Evolutionary conservation across 352 stramenopile species (phyloP).

Genomic region (Globisporangium irregulare): DNA sequence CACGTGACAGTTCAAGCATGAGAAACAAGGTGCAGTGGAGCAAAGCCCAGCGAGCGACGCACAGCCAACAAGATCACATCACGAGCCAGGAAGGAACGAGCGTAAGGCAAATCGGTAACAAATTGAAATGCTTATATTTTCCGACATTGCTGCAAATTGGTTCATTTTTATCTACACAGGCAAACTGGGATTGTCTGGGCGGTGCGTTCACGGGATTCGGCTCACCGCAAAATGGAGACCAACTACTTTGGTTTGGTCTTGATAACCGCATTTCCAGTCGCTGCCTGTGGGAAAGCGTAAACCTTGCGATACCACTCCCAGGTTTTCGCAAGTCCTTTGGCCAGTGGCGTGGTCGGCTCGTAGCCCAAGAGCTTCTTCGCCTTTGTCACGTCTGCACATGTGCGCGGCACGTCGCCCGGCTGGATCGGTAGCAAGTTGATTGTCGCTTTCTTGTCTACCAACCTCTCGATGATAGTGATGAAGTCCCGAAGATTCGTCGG

Average conservation of each 20-base stretch:
- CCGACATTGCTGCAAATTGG: neutral
- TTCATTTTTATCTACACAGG: neutral
- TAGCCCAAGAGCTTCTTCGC: constrained; percentile 95
- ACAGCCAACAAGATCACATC: neutral
- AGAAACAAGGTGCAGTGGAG: neutral
- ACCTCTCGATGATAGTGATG: constrained; percentile 93
- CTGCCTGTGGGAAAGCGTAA: constrained; percentile 20
- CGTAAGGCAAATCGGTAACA: neutral
- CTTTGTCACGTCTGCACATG: constrained; percentile 96
- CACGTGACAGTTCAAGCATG: neutral
- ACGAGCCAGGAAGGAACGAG: neutral
- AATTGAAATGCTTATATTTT: neutral
- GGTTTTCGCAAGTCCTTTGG: constrained; percentile 91
- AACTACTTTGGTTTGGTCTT: neutral
- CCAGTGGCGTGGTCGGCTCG: constrained; percentile 90
- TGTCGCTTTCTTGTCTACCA: constrained; percentile 92
- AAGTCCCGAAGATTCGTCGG: constrained; percentile 93
- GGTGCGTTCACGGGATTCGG: neutral
- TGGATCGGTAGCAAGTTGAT: constrained; percentile 95
- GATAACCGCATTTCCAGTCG: neutral
- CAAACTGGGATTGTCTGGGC: neutral
- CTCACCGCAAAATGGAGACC: neutral
- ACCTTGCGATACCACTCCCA: constrained; percentile 92
- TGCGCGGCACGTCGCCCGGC: constrained; percentile 95
- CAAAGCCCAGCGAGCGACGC: neutral